phyloP scores from a whole-genome alignment of 2,329 filamentous ascomycete genomes.

The Trichoderma sp. region DNA sequence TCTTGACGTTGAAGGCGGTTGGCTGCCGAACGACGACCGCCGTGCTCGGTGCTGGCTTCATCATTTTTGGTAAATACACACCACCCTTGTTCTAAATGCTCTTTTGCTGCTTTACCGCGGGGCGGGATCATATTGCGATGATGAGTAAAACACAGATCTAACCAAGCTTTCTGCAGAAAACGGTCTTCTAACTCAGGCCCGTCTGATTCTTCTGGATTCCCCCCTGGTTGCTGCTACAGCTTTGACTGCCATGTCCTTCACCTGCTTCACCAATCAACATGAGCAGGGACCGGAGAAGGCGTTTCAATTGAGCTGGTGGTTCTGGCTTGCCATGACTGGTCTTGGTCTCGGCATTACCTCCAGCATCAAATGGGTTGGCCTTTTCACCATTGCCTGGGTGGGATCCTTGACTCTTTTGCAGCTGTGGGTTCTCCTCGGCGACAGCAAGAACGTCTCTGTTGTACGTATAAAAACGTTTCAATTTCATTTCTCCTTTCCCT shows the following conservation, averaged over 20 bases:
- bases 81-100: not conserved
- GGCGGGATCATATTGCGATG: not conserved
- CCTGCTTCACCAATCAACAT: conserved; percentile 93
- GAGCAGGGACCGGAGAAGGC: conserved; percentile 86
- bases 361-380: conserved; percentile 98
- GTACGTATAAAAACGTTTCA: conserved; percentile 42
- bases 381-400: conserved; percentile 99
- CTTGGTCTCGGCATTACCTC: conserved; percentile 83
- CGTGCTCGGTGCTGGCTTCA: conserved; percentile 74
- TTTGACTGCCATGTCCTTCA: conserved; percentile 85
- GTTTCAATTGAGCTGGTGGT: conserved; percentile 93
- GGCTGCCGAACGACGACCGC: conserved; percentile 87
- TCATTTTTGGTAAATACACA: conserved; percentile 77
- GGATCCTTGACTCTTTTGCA: conserved; percentile 86
- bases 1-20: conserved; percentile 85
- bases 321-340: conserved; percentile 87
- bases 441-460: conserved; percentile 79
- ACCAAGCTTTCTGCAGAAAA: conserved; percentile 63
- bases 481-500: not conserved
- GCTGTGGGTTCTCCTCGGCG: conserved; percentile 91
- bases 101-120: not conserved
- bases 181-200: conserved; percentile 89
- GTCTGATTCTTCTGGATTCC: conserved; percentile 92
- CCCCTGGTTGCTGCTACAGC: conserved; percentile 92
- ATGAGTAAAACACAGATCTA: conserved; percentile 23